Evolutionary conservation across 805 yeast genomes (phyloP).

Genomic region (Limtongia smithiae): DNA sequence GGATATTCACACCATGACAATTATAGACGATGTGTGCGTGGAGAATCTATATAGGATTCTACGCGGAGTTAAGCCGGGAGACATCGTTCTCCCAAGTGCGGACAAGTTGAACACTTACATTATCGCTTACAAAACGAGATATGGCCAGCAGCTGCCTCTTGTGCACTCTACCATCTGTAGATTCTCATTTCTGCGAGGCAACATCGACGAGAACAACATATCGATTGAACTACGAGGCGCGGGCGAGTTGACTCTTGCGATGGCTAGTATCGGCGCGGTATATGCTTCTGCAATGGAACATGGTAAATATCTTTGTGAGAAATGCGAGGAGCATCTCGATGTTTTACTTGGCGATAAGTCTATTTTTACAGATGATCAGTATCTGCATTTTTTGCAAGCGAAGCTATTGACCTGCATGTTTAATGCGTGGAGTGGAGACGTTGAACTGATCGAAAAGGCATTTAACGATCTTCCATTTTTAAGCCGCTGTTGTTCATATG

Average conservation of each 20-base stretch:
- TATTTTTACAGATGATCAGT: slow-evolving; percentile 8
- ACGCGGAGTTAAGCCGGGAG: neutral
- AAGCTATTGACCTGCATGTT: slow-evolving; percentile 13
- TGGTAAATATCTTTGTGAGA: slow-evolving; percentile 1
- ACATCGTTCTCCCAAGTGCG: slow-evolving; percentile 2
- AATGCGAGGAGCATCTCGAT: neutral
- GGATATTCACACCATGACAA: slow-evolving; percentile 9
- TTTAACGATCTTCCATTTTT: slow-evolving; percentile 7
- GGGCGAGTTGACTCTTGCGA: slow-evolving; percentile 5
- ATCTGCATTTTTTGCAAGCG: slow-evolving; percentile 8
- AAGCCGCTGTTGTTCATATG: slow-evolving; percentile 12
- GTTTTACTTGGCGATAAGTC: neutral
- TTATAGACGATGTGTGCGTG: slow-evolving; percentile 8
- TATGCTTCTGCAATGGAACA: neutral
- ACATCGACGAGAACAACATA: neutral
- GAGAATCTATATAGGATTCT: neutral
- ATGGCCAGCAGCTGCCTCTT: slow-evolving; percentile 11
- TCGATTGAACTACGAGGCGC: neutral
- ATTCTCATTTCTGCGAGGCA: slow-evolving; percentile 8
- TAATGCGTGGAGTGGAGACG: slow-evolving; percentile 14
- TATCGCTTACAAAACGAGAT: slow-evolving; percentile 6
- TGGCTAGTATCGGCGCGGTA: slow-evolving; percentile 11
- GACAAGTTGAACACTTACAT: slow-evolving; percentile 4
- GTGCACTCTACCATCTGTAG: slow-evolving; percentile 12
- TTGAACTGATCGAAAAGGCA: slow-evolving; percentile 5